Percentiles rank a stretch among this genome's conserved stretches.
Evolutionary conservation across 2,329 filamentous ascomycete species (phyloP).

Genomic region (Microsporum ferrugineum): DNA sequence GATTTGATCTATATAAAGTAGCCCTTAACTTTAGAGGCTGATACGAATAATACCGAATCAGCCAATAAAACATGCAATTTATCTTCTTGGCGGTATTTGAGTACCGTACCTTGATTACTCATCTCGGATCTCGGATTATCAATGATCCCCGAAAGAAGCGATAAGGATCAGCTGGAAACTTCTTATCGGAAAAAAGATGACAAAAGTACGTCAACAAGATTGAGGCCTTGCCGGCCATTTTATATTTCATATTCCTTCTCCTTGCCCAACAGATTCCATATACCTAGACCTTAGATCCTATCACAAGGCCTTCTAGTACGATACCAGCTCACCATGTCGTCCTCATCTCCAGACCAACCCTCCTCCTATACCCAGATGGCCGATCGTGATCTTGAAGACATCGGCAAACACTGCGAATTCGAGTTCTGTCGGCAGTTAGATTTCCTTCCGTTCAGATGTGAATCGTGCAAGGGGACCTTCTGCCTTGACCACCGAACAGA

Average conservation of each 20-base stretch:
- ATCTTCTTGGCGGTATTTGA: not conserved
- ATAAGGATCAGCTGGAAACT: conserved; percentile 2
- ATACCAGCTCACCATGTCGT: conserved; percentile 4
- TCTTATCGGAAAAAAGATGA: not conserved
- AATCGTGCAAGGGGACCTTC: conserved; percentile 72
- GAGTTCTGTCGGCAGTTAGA: conserved; percentile 89
- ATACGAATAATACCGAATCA: not conserved
- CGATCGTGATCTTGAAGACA: conserved; percentile 66
- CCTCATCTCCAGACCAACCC: conserved; percentile 5
- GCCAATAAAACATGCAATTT: not conserved
- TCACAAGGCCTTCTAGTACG: not conserved
- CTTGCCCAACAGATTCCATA: not conserved
- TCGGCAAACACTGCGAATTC: conserved; percentile 85
- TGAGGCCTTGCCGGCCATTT: not conserved
- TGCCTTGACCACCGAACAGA: conserved; percentile 92
- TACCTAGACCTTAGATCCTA: not conserved
- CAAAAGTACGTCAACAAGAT: not conserved
- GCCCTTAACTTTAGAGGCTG: not conserved
- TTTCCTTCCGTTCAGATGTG: conserved; percentile 88
- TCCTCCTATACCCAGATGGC: conserved; percentile 30
- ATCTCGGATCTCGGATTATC: not conserved
- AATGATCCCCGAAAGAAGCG: not conserved
- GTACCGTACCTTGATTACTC: not conserved
- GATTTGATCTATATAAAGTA: not conserved
- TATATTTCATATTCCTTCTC: not conserved